These are phyloP conservation scores for Rhododendron griersonianum DNA, from an alignment of 148 eudicot genomes.

Conservation along the genomic window DNA sequence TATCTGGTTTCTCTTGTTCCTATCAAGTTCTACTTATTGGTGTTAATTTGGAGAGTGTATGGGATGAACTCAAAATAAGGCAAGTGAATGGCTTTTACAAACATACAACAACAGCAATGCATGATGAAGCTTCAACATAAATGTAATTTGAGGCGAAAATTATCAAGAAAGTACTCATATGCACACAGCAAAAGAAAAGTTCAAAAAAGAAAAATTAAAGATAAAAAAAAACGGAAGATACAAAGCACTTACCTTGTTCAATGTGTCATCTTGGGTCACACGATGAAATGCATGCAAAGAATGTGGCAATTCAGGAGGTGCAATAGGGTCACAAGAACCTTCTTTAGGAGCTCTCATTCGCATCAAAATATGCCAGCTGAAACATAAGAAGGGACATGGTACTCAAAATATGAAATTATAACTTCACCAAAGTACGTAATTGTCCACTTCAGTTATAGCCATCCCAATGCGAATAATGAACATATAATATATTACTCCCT, in stretches of 20 bases:
- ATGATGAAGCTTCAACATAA: background rate
- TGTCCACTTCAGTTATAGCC: background rate
- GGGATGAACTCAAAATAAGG: background rate
- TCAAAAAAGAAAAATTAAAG: background rate
- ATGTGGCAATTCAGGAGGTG: conserved; percentile 36
- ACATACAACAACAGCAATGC: background rate
- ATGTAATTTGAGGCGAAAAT: background rate
- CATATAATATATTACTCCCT: background rate
- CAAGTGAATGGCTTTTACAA: background rate
- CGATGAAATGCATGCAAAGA: conserved; percentile 38
- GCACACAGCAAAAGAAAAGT: background rate
- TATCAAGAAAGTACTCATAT: background rate
- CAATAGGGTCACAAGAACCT: conserved; percentile 32
- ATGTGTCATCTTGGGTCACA: conserved; percentile 22
- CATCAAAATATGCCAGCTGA: conserved; percentile 46
- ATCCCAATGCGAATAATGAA: background rate
- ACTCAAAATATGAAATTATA: background rate
- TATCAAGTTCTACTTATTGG: background rate
- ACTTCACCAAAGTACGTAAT: background rate
- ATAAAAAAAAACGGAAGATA: background rate
- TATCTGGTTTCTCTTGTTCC: background rate
- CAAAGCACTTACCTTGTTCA: conserved; percentile 17
- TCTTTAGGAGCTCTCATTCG: conserved; percentile 33
- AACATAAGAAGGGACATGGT: conserved; percentile 1
- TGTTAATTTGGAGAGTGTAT: background rate